phyloP scores from a whole-genome alignment of 148 eudicot genomes.

The Nepenthes gracilis region DNA sequence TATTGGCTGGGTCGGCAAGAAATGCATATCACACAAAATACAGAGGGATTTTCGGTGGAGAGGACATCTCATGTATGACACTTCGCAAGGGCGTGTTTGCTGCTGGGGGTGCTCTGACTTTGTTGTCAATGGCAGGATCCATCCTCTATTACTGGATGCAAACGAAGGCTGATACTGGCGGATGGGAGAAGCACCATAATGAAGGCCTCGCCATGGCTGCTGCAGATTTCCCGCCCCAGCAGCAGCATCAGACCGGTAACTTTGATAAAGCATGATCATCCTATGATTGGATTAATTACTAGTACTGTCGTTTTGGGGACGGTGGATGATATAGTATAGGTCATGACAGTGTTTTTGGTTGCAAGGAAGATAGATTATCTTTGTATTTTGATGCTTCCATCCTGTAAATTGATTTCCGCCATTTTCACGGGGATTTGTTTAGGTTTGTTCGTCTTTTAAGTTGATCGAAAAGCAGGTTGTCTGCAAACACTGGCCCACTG shows the following conservation, averaged over 20 bases:
- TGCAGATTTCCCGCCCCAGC: conserved; percentile 2
- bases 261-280: too few relatives aligned
- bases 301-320: neutral
- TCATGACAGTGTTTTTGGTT: too few relatives aligned
- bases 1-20: conserved; percentile 83
- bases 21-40: conserved; percentile 93
- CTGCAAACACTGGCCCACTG: too few relatives aligned
- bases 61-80: conserved; percentile 60
- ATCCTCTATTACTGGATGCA: conserved; percentile 73
- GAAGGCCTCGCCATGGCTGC: conserved; percentile 78
- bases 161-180: conserved; percentile 82
- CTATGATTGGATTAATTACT: neutral
- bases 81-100: conserved; percentile 94
- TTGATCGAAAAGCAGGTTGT: too few relatives aligned
- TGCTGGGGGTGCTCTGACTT: conserved; percentile 71
- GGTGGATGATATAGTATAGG: too few relatives aligned
- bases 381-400: too few relatives aligned
- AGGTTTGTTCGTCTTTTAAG: too few relatives aligned
- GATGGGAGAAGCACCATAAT: conserved; percentile 76
- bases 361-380: too few relatives aligned
- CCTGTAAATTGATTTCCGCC: too few relatives aligned
- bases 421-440: too few relatives aligned
- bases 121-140: conserved; percentile 69
- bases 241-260: neutral
- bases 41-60: conserved; percentile 36